Percentiles rank a stretch among this genome's conserved stretches.
Conservation (phyloP, 805 yeast species). For the Pichia manshurica region DNA sequence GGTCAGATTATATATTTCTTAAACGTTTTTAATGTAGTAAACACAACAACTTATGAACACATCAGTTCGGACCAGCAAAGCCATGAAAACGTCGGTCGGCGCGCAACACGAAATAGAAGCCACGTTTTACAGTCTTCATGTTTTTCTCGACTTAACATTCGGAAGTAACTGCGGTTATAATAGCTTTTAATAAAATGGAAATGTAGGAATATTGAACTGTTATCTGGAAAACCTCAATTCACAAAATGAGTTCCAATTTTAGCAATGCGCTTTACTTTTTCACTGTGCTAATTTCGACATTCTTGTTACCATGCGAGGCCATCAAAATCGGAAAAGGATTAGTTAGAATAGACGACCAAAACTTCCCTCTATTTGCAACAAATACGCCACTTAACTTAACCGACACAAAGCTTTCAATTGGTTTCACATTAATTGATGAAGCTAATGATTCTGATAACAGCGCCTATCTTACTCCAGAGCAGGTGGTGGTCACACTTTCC, state of each 20-base stretch:
- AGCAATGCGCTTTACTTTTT: background rate
- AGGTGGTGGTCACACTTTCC: slow-evolving; percentile 24
- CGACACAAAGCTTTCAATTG: slow-evolving; percentile 14
- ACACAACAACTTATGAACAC: too few species aligned
- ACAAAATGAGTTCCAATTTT: background rate
- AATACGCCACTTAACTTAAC: slow-evolving; percentile 15
- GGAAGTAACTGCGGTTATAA: too few species aligned
- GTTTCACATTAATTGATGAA: slow-evolving; percentile 18
- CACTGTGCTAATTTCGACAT: background rate
- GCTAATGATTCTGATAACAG: background rate
- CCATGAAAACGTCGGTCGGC: too few species aligned
- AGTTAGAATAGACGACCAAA: slow-evolving; percentile 16
- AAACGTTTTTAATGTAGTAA: too few species aligned
- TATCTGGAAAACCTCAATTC: too few species aligned
- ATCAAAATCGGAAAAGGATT: slow-evolving; percentile 13
- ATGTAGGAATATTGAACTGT: too few species aligned
- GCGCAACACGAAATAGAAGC: too few species aligned
- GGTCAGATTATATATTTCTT: background rate
- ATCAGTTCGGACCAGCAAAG: too few species aligned
- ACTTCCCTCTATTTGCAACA: slow-evolving; percentile 4
- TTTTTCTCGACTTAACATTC: too few species aligned
- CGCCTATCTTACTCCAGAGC: slow-evolving; percentile 18
- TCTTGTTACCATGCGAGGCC: slow-evolving; percentile 2
- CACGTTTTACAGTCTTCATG: too few species aligned
- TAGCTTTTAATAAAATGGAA: too few species aligned